phyloP scores from a whole-genome alignment of 208 protist species.

The Trypanosoma vivax region DNA sequence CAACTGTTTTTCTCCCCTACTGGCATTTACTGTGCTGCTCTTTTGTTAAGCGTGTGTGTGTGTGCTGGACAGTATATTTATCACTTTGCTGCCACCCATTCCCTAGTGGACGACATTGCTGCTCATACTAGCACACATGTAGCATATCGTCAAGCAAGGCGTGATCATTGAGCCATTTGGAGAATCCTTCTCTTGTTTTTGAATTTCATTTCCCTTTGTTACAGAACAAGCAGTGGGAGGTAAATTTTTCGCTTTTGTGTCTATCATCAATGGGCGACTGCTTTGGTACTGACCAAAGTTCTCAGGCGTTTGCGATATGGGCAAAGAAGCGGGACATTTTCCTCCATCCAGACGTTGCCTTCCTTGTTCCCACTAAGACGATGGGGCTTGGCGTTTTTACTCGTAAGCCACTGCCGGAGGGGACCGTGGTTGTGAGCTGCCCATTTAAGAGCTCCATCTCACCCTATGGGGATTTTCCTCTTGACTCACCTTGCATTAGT shows the following conservation, averaged over 20 bases:
- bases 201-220: background rate
- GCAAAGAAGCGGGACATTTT: conserved; percentile 72
- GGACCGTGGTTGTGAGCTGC: conserved; percentile 75
- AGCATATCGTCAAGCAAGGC: too few species aligned
- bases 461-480: conserved; percentile 43
- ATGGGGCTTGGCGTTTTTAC: conserved; percentile 84
- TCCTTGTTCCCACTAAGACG: conserved; percentile 76
- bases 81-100: too few species aligned
- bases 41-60: too few species aligned
- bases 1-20: too few species aligned
- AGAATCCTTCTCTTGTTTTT: background rate
- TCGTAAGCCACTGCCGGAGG: conserved; percentile 29
- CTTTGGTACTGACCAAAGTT: conserved; percentile 53
- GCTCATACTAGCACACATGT: too few species aligned
- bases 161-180: too few species aligned
- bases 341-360: conserved; percentile 75
- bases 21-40: too few species aligned
- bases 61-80: too few species aligned
- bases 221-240: background rate
- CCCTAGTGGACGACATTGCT: too few species aligned
- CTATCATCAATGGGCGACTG: conserved; percentile 13
- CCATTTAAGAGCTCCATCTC: conserved; percentile 48
- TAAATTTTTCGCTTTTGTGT: background rate
- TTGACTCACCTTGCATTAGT: conserved; percentile 17
- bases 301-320: conserved; percentile 52